phyloP scores from a whole-genome alignment of 139 green algal species.

The Picochlorum sp. region DNA sequence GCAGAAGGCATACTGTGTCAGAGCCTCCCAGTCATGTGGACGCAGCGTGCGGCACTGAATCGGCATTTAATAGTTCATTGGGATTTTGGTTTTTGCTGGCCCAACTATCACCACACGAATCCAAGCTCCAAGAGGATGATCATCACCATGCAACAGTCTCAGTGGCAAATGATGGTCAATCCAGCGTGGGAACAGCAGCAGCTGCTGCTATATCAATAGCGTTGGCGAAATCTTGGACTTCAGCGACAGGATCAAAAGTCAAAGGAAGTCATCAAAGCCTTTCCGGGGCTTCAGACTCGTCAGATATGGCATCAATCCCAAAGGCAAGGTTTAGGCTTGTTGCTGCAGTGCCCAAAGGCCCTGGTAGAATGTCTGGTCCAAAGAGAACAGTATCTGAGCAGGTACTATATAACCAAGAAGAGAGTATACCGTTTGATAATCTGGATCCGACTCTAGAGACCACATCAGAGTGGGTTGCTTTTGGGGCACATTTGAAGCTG shows the following conservation, averaged over 20 bases:
- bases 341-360: slow-evolving; percentile 35
- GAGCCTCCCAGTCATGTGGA: too few relatives aligned
- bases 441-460: too few relatives aligned
- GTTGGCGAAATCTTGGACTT: slow-evolving; percentile 42
- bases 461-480: slow-evolving; percentile 18
- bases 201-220: slow-evolving; percentile 52
- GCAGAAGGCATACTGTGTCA: too few relatives aligned
- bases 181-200: slow-evolving; percentile 44
- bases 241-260: slow-evolving; percentile 8
- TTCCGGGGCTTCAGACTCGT: neutral
- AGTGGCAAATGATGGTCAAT: slow-evolving; percentile 41
- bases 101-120: neutral
- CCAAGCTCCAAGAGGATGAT: neutral
- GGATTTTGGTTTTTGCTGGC: neutral
- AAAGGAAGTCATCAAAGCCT: neutral
- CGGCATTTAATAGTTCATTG: neutral
- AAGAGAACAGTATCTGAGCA: too few relatives aligned
- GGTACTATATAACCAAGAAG: too few relatives aligned
- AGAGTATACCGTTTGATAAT: too few relatives aligned
- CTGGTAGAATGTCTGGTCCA: neutral
- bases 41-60: too few relatives aligned
- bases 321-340: slow-evolving; percentile 53
- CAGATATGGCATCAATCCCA: neutral
- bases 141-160: slow-evolving; percentile 19
- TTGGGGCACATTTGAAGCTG: slow-evolving; percentile 40